A percentile compares a stretch with the other conserved stretches of the same genome.
phyloP scores from a whole-genome alignment of 2,329 filamentous ascomycete genomes.

The Ophiostoma perfectum region DNA sequence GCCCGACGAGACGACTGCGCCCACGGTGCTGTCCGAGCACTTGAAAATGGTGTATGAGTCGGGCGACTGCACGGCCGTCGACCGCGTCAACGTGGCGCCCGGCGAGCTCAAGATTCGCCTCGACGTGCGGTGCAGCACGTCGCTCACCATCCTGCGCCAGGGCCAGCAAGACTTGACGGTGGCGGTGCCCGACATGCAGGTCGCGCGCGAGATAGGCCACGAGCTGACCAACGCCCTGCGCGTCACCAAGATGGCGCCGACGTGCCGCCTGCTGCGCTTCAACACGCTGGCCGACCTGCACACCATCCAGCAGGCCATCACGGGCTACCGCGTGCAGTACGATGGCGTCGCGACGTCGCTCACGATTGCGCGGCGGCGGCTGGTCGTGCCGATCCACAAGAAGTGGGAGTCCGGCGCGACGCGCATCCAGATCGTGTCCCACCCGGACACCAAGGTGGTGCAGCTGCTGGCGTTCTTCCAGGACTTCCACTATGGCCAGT shows the following conservation, averaged over 20 bases:
- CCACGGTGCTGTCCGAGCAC: constrained; percentile 69
- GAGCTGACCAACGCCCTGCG: constrained; percentile 61
- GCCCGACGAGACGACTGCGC: constrained; percentile 51
- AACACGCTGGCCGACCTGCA: constrained; percentile 65
- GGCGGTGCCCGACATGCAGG: constrained; percentile 64
- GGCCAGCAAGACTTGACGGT: constrained; percentile 73
- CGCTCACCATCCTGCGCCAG: constrained; percentile 63
- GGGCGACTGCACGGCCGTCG: constrained; percentile 70
- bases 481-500: constrained; percentile 78
- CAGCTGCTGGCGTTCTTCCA: constrained; percentile 84
- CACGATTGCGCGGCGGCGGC: constrained; percentile 74
- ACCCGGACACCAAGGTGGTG: constrained; percentile 61
- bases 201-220: constrained; percentile 55
- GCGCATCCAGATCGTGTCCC: constrained; percentile 71
- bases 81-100: constrained; percentile 74
- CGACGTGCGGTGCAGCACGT: constrained; percentile 55
- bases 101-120: constrained; percentile 66
- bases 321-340: constrained; percentile 71
- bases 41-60: constrained; percentile 71
- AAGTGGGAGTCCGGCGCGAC: constrained; percentile 83
- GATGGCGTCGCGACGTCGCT: constrained; percentile 68
- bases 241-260: constrained; percentile 51
- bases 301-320: constrained; percentile 70
- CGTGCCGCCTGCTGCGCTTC: constrained; percentile 68
- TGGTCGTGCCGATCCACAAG: constrained; percentile 90